These are phyloP conservation scores for Claviceps humidiphila DNA, from an alignment of 2,329 filamentous ascomycete species.

Conservation along the genomic window DNA sequence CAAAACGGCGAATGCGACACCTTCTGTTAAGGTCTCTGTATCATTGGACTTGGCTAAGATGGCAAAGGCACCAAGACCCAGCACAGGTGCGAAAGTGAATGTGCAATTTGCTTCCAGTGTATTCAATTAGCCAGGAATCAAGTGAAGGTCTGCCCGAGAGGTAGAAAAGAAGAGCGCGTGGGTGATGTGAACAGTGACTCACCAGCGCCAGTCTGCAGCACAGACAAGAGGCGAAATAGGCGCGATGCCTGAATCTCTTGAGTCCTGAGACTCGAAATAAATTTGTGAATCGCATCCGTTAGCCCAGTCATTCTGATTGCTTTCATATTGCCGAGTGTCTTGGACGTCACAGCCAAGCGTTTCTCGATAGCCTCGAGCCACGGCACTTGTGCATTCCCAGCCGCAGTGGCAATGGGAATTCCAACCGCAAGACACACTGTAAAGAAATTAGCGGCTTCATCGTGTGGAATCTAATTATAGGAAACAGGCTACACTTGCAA, in stretches of 20 bases:
- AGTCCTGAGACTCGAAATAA: constrained; percentile 21
- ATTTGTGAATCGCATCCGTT: constrained; percentile 17
- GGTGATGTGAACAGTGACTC: neutral
- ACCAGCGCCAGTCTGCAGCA: constrained; percentile 4
- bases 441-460: neutral
- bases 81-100: constrained; percentile 10
- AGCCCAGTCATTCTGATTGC: constrained; percentile 29
- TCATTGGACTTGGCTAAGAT: constrained; percentile 7
- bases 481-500: constrained; percentile 3
- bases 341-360: constrained; percentile 13
- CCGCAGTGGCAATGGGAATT: constrained; percentile 11
- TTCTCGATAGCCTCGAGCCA: constrained; percentile 16
- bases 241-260: constrained; percentile 21
- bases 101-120: constrained; percentile 6
- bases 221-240: constrained; percentile 12
- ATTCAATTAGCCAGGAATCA: neutral
- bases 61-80: constrained; percentile 9
- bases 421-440: constrained; percentile 8
- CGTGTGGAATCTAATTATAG: neutral
- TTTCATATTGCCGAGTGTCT: constrained; percentile 20
- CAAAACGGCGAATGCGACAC: constrained; percentile 11
- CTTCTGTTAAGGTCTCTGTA: constrained; percentile 9
- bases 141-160: neutral
- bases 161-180: neutral
- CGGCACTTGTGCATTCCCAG: constrained; percentile 11